Evolutionary conservation across 768 basidiomycete species (phyloP).

Genomic region (Tricholoma terreum): DNA sequence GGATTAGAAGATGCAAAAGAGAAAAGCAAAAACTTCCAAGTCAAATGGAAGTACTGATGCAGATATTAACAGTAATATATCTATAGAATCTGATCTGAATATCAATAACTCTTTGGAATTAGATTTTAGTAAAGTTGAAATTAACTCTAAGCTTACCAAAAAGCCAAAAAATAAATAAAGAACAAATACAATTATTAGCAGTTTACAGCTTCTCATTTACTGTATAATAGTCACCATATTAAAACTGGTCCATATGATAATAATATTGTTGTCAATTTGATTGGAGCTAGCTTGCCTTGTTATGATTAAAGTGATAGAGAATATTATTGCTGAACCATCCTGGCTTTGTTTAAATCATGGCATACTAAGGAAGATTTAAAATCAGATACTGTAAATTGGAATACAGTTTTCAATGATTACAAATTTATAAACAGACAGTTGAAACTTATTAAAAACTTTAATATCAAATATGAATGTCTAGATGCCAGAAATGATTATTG

Average conservation of each 20-base stretch:
- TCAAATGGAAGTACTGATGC: too few species aligned
- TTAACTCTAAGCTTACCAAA: too few species aligned
- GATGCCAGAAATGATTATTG: conserved; percentile 27
- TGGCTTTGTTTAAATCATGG: conserved; percentile 23
- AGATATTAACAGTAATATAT: too few species aligned
- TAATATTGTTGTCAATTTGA: conserved; percentile 24
- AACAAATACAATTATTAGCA: too few species aligned
- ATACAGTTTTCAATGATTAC: conserved; percentile 14
- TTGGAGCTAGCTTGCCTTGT: conserved; percentile 23
- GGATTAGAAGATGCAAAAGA: conserved; percentile 14
- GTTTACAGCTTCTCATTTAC: neutral
- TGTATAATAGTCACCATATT: neutral
- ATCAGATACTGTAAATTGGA: conserved; percentile 15
- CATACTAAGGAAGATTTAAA: conserved; percentile 17
- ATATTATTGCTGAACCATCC: conserved; percentile 24
- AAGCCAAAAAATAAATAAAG: too few species aligned
- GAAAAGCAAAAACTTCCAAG: conserved; percentile 10
- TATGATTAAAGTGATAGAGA: conserved; percentile 26
- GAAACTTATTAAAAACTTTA: conserved; percentile 27
- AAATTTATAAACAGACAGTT: conserved; percentile 12
- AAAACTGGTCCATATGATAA: neutral
- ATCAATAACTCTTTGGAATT: too few species aligned
- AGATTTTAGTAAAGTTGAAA: too few species aligned
- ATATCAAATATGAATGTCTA: conserved; percentile 24
- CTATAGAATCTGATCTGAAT: too few species aligned